Conservation (phyloP, 2,329 filamentous ascomycete genomes). For the Fusarium veterinarium region DNA sequence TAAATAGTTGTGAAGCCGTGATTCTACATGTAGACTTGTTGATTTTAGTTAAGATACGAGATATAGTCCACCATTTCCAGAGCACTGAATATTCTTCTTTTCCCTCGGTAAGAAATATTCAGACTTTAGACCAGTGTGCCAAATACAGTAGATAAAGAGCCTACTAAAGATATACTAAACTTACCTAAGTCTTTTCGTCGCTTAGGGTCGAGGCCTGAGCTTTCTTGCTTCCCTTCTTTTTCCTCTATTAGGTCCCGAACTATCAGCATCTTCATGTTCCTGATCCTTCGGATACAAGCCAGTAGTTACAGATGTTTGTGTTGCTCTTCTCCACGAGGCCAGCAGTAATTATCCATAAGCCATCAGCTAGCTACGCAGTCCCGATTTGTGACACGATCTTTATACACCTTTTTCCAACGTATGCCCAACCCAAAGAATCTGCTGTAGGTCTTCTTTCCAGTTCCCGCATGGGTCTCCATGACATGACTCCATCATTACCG, state of each 20-base stretch:
- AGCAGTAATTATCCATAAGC: not conserved
- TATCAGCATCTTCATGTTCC: not conserved
- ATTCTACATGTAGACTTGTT: rapidly evolving
- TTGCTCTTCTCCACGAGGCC: not conserved
- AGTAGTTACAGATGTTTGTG: no score
- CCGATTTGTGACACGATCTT: rapidly evolving
- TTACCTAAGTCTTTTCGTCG: no score
- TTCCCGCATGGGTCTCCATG: rapidly evolving
- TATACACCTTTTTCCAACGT: rapidly evolving
- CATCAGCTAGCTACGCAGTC: not conserved
- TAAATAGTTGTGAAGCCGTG: not conserved
- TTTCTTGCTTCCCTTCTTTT: not conserved
- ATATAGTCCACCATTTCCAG: not conserved
- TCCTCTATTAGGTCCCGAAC: rapidly evolving
- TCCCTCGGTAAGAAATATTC: no score
- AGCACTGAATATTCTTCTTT: rapidly evolving
- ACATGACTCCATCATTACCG: not conserved
- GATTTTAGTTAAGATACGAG: not conserved
- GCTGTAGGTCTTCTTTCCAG: rapidly evolving
- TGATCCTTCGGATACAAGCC: not conserved
- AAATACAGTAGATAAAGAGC: not conserved
- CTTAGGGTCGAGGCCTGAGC: not conserved
- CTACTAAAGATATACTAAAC: not conserved
- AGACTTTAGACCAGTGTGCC: no score
- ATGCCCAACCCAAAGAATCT: rapidly evolving